Percentiles rank a stretch among this genome's conserved stretches.
These are phyloP conservation scores for Boletus sensibilis DNA, from an alignment of 768 basidiomycete species.

Conservation along the genomic window DNA sequence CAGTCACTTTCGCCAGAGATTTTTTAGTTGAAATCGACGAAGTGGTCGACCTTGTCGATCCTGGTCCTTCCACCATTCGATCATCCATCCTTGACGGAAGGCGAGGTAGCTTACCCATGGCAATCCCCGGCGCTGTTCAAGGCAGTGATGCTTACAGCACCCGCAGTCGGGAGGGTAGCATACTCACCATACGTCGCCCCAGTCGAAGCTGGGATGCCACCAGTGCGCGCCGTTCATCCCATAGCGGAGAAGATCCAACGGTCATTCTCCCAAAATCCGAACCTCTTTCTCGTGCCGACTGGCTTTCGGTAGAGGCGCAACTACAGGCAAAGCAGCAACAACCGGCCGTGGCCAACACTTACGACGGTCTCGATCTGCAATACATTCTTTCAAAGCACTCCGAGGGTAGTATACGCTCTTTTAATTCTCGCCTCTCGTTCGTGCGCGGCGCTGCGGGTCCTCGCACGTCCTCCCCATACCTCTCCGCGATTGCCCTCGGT, in stretches of 20 bases:
- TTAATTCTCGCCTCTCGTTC: slow-evolving; percentile 23
- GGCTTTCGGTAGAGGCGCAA: slow-evolving; percentile 51
- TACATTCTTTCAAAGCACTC: slow-evolving; percentile 39
- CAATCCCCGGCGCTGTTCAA: slow-evolving; percentile 44
- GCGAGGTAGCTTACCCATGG: slow-evolving; percentile 61
- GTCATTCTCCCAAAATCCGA: slow-evolving; percentile 48
- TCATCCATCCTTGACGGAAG: slow-evolving; percentile 29
- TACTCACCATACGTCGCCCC: slow-evolving; percentile 56
- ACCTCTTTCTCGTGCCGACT: slow-evolving; percentile 43
- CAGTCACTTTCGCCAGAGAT: slow-evolving; percentile 42
- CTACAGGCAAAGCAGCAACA: slow-evolving; percentile 26
- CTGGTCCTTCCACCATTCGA: slow-evolving; percentile 27
- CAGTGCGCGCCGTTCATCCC: slow-evolving; percentile 19
- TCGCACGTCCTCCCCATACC: slow-evolving; percentile 27
- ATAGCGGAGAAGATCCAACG: slow-evolving; percentile 20
- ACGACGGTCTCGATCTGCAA: slow-evolving; percentile 45
- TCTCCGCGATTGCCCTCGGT: slow-evolving; percentile 19
- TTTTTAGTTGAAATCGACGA: slow-evolving; percentile 35
- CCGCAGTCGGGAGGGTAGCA: slow-evolving; percentile 56
- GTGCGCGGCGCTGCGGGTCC: not conserved
- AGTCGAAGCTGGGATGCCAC: slow-evolving; percentile 61
- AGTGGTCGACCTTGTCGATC: slow-evolving; percentile 29
- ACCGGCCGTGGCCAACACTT: not conserved
- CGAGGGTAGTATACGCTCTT: slow-evolving; percentile 37
- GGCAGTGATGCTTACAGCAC: slow-evolving; percentile 23